phyloP scores from a whole-genome alignment of 129 eudicot species.

The Scalesia atractyloides region DNA sequence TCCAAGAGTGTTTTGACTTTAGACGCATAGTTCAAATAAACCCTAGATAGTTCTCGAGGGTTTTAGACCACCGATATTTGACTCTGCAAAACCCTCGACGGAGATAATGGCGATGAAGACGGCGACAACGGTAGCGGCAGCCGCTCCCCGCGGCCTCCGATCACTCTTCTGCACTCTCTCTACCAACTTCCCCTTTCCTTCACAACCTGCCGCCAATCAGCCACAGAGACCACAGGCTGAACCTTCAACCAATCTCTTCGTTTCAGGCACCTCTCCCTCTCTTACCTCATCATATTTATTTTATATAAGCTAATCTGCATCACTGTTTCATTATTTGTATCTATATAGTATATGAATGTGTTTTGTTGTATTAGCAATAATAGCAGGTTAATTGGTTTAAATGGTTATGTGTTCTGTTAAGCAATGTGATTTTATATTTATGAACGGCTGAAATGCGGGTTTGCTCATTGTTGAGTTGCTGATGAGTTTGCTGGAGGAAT shows the following conservation, averaged over 20 bases:
- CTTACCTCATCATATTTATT: background rate
- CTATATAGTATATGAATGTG: background rate
- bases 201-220: constrained; percentile 38
- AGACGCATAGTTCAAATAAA: background rate
- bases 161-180: constrained; percentile 50
- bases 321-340: background rate
- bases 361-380: background rate
- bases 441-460: background rate
- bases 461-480: too few species aligned
- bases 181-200: constrained; percentile 49
- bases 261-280: constrained; percentile 55
- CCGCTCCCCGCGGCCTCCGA: constrained; percentile 51
- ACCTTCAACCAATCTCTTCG: constrained; percentile 84
- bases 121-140: constrained; percentile 45
- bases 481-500: background rate
- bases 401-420: background rate
- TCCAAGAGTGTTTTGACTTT: too few species aligned
- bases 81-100: constrained; percentile 16
- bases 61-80: background rate
- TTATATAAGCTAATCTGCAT: background rate
- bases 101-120: constrained; percentile 59
- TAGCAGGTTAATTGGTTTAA: background rate
- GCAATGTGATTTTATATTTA: background rate
- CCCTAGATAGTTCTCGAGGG: background rate
- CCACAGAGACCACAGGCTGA: constrained; percentile 57